A percentile compares a stretch with the other conserved stretches of the same genome.
These are phyloP conservation scores for Amaranthus tricolor DNA, from an alignment of 179 eudicot genomes.

Conservation along the genomic window DNA sequence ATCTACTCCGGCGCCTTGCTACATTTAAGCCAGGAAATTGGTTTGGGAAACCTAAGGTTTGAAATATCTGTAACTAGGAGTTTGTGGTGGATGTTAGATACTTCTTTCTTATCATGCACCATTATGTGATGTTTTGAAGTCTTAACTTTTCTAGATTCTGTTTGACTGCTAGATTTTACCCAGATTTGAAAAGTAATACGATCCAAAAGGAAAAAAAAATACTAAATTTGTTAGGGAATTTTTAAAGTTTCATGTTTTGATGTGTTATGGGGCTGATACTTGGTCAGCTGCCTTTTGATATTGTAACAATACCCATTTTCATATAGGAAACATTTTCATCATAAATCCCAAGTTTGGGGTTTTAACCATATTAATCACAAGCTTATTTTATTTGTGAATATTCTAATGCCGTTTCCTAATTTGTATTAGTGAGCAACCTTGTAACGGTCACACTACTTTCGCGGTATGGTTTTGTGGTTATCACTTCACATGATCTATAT, in stretches of 20 bases:
- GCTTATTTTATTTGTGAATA: no score
- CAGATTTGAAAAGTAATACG: background rate
- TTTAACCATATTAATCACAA: no score
- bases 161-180: background rate
- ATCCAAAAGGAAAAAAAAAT: background rate
- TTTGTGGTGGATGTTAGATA: background rate
- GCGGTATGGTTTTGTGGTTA: no score
- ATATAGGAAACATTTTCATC: no score
- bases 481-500: no score
- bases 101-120: conserved; percentile 2
- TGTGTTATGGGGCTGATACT: background rate
- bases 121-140: background rate
- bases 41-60: conserved; percentile 95
- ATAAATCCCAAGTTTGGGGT: no score
- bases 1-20: conserved; percentile 90
- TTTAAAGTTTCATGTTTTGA: background rate
- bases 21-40: conserved; percentile 86
- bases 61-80: conserved; percentile 13
- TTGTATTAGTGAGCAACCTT: no score
- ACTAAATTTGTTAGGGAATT: background rate
- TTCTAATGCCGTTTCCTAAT: no score
- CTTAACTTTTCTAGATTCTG: background rate
- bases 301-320: background rate
- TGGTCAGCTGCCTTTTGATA: background rate
- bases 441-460: no score